Percentiles rank a stretch among this genome's conserved stretches.
phyloP scores from a whole-genome alignment of 2,329 filamentous ascomycete genomes.

The Periconia sp. region DNA sequence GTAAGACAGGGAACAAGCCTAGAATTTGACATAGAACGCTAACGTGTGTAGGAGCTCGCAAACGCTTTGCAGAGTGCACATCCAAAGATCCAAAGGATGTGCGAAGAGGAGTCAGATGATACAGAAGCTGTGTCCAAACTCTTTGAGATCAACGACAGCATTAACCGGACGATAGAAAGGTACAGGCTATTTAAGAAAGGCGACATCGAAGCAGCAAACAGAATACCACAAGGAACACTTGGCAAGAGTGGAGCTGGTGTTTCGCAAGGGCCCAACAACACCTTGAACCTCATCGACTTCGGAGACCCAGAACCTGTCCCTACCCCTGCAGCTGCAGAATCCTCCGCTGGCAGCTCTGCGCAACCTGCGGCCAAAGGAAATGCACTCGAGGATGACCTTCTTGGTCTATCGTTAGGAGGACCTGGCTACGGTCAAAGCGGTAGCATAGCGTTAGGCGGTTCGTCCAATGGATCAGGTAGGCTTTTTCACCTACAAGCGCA shows the following conservation, averaged over 20 bases:
- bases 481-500: neutral
- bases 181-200: constrained; percentile 97
- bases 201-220: constrained; percentile 79
- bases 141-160: constrained; percentile 97
- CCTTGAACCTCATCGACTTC: constrained; percentile 93
- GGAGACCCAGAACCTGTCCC: constrained; percentile 64
- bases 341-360: constrained; percentile 43
- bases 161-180: constrained; percentile 92
- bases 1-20: constrained; percentile 43
- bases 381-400: constrained; percentile 83
- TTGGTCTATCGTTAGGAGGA: constrained; percentile 78
- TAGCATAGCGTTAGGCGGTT: constrained; percentile 81
- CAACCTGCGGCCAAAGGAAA: constrained; percentile 56
- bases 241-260: constrained; percentile 66
- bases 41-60: constrained; percentile 71
- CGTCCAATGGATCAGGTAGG: constrained; percentile 43
- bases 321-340: constrained; percentile 30
- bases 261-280: constrained; percentile 68
- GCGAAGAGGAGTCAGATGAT: constrained; percentile 96
- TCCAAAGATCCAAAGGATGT: constrained; percentile 99
- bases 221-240: constrained; percentile 79
- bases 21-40: constrained; percentile 10
- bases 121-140: constrained; percentile 93
- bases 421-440: constrained; percentile 72
- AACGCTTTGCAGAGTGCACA: constrained; percentile 88